Percentiles rank a stretch among this genome's conserved stretches.
Conservation (phyloP, 345 rosid genomes). For the Angophora floribunda region DNA sequence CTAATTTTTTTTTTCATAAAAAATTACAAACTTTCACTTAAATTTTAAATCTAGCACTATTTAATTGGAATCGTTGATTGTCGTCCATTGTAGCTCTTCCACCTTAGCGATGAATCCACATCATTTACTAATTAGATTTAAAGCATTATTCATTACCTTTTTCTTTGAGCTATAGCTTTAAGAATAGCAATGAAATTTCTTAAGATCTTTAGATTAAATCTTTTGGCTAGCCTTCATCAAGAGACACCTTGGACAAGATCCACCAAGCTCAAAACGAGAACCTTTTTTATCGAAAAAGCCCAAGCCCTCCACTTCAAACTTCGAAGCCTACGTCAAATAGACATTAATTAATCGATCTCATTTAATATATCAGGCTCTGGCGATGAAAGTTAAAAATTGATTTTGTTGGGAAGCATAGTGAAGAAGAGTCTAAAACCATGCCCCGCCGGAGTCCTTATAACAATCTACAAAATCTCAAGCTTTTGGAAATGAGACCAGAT, state of each 20-base stretch:
- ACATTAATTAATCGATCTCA: no score
- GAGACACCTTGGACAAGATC: neutral
- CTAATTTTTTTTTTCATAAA: no score
- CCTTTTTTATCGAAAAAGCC: neutral
- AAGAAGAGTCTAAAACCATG: neutral
- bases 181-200: accelerated
- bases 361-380: no score
- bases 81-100: accelerated
- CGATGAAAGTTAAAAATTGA: no score
- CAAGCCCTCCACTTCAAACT: neutral
- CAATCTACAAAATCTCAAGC: no score
- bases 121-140: no score
- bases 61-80: accelerated
- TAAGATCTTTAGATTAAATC: accelerated
- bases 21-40: neutral
- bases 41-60: accelerated
- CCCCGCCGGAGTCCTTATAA: neutral
- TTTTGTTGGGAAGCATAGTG: neutral
- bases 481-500: accelerated
- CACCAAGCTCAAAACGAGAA: neutral
- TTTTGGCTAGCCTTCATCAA: neutral
- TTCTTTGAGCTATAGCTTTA: neutral
- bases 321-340: accelerated
- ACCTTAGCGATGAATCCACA: neutral
- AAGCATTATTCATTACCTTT: accelerated